These are phyloP conservation scores for Aspergillus diversus DNA, from an alignment of 495 filamentous ascomycete genomes.

Conservation along the genomic window DNA sequence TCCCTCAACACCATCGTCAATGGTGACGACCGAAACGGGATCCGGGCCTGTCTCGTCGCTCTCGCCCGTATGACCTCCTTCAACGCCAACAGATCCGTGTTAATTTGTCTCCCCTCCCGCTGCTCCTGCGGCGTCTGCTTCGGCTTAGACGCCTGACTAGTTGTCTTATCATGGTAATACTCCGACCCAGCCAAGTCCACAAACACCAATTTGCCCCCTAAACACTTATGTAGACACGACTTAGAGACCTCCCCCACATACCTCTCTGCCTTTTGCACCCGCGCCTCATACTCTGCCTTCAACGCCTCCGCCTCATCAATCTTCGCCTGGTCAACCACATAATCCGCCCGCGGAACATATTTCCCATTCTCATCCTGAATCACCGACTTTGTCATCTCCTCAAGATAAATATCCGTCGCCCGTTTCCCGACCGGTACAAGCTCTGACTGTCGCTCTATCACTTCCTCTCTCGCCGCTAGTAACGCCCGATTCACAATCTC, in stretches of 20 bases:
- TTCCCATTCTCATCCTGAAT: conserved; percentile 20
- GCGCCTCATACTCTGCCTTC: conserved; percentile 29
- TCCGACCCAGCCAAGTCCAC: conserved; percentile 36
- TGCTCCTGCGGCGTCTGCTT: conserved; percentile 31
- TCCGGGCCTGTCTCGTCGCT: conserved; percentile 19
- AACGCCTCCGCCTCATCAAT: conserved; percentile 30
- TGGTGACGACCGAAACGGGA: conserved; percentile 32
- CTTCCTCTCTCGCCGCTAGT: conserved; percentile 24
- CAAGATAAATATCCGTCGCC: conserved; percentile 32
- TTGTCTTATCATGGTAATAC: conserved; percentile 23
- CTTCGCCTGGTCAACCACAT: conserved; percentile 22
- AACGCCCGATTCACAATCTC: conserved; percentile 26
- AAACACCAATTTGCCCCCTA: conserved; percentile 33
- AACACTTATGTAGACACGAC: conserved; percentile 14
- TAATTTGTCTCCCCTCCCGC: conserved; percentile 33
- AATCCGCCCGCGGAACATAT: conserved; percentile 27
- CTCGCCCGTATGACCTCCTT: conserved; percentile 35
- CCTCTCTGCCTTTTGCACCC: conserved; percentile 25
- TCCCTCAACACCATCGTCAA: conserved; percentile 33
- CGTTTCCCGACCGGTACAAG: conserved; percentile 30
- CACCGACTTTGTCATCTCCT: conserved; percentile 21
- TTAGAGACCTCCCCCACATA: conserved; percentile 15
- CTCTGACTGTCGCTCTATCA: conserved; percentile 30
- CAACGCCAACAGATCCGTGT: conserved; percentile 33
- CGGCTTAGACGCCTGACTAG: neutral